Conservation (phyloP, 108 stramenopile genomes). For the Schizochytrium sp. region DNA sequence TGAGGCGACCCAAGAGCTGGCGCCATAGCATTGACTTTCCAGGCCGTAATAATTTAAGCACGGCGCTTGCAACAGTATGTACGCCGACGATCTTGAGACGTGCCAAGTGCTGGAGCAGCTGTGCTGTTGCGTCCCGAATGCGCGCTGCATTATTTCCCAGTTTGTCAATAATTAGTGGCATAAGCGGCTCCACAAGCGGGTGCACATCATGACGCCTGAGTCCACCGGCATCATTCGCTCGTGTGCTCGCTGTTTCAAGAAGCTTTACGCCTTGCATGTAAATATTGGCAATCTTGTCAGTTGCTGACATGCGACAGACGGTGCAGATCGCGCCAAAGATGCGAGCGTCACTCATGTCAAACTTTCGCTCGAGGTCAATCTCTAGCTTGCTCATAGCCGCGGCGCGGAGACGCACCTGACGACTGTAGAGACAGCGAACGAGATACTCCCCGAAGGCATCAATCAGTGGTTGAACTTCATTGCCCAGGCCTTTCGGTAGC, state of each 20-base stretch:
- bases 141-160: constrained; percentile 6
- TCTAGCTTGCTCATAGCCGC: constrained; percentile 41
- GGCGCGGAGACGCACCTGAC: constrained; percentile 41
- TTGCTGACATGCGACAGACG: constrained; percentile 23
- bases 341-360: background rate
- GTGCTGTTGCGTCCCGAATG: background rate
- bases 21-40: constrained; percentile 20
- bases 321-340: background rate
- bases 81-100: background rate
- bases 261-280: background rate
- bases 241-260: background rate
- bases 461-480: constrained; percentile 21
- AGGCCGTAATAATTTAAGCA: background rate
- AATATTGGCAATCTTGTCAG: constrained; percentile 52
- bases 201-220: background rate
- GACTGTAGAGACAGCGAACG: constrained; percentile 38
- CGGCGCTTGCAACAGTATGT: background rate
- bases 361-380: background rate
- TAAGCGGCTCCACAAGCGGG: background rate
- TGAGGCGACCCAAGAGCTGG: background rate
- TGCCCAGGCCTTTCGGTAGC: background rate
- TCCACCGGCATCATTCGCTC: background rate
- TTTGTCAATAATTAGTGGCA: background rate
- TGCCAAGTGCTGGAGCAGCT: background rate
- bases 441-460: constrained; percentile 44